Conservation (phyloP, 2,329 filamentous ascomycete species). For the Alternaria sp. region DNA sequence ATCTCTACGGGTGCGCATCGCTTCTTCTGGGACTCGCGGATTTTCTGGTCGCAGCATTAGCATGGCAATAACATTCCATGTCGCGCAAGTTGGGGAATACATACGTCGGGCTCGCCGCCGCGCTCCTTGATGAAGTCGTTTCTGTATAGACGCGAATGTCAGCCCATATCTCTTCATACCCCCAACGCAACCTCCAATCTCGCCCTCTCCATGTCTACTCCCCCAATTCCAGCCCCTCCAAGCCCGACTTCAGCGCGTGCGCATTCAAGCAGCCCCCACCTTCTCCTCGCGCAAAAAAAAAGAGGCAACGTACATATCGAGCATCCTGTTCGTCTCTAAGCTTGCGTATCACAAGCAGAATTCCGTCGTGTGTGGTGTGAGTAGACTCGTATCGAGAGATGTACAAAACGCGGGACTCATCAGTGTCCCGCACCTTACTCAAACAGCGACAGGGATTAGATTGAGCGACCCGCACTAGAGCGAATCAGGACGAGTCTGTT, state of each 20-base stretch:
- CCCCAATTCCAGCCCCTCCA: neutral
- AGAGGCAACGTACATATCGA: conserved; percentile 34
- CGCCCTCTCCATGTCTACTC: neutral
- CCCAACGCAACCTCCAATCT: neutral
- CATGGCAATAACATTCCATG: neutral
- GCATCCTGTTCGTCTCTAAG: conserved; percentile 28
- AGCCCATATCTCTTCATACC: conserved; percentile 4
- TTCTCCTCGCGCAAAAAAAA: neutral
- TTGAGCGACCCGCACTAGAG: conserved; percentile 8
- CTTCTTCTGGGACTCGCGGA: conserved; percentile 87
- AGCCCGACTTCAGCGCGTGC: neutral
- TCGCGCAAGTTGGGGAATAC: neutral
- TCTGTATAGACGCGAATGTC: conserved; percentile 40
- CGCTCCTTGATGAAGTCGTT: conserved; percentile 71
- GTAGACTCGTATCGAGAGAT: conserved; percentile 7
- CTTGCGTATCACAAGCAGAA: neutral
- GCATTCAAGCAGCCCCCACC: neutral
- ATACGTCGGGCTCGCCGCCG: conserved; percentile 79
- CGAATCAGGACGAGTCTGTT: neutral
- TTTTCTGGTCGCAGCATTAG: conserved; percentile 56
- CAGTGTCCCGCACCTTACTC: conserved; percentile 11
- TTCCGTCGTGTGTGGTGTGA: conserved; percentile 20
- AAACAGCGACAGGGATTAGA: conserved; percentile 9
- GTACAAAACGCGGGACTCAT: conserved; percentile 12
- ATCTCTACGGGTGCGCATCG: conserved; percentile 80